These are phyloP conservation scores for Sarocladium oryzae DNA, from an alignment of 2,329 filamentous ascomycete genomes.

Conservation along the genomic window DNA sequence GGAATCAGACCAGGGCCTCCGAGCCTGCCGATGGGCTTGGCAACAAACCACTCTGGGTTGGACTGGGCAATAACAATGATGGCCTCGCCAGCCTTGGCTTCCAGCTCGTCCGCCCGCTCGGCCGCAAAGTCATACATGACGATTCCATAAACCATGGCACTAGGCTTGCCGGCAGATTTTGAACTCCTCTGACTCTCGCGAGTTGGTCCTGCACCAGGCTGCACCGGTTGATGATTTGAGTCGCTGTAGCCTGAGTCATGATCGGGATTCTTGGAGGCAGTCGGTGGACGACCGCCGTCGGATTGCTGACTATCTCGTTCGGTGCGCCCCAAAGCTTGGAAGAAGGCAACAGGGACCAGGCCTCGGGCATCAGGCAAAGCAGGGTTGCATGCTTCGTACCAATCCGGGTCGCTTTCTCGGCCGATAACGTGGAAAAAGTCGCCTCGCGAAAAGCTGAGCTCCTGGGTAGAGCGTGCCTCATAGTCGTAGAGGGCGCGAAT, in stretches of 20 bases:
- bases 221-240: conserved; percentile 20
- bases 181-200: conserved; percentile 40
- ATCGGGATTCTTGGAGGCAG: conserved; percentile 54
- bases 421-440: conserved; percentile 98
- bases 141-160: conserved; percentile 91
- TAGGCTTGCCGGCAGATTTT: conserved; percentile 47
- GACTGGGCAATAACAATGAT: conserved; percentile 99
- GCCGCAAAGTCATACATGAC: conserved; percentile 97
- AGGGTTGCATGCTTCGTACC: conserved; percentile 98
- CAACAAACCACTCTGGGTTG: conserved; percentile 98
- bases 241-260: conserved; percentile 81
- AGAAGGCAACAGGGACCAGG: conserved; percentile 88
- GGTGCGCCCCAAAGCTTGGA: conserved; percentile 86
- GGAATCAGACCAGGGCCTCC: conserved; percentile 93
- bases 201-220: conserved; percentile 11
- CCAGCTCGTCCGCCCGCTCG: conserved; percentile 90
- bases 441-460: conserved; percentile 86
- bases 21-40: conserved; percentile 96
- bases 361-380: conserved; percentile 79
- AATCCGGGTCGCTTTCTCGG: conserved; percentile 87
- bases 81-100: conserved; percentile 89
- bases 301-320: conserved; percentile 81
- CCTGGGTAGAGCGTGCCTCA: conserved; percentile 65
- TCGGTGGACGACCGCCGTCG: conserved; percentile 42
- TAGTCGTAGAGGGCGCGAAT: conserved; percentile 97